Conservation (phyloP, 2,329 filamentous ascomycete genomes). For the Fusarium tupiense region DNA sequence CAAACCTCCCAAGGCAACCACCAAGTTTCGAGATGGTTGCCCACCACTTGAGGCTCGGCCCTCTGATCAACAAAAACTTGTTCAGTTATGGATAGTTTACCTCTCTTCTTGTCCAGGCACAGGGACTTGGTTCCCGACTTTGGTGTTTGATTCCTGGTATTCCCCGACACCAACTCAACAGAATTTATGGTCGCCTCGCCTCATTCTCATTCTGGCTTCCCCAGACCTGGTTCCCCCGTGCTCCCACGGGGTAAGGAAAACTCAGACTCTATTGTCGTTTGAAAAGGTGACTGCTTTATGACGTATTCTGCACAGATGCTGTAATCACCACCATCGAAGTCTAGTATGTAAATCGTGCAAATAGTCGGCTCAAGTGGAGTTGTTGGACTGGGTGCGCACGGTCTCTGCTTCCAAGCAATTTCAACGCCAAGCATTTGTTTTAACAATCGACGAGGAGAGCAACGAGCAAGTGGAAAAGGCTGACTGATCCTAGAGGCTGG, state of each 20-base stretch:
- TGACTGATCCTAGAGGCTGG: background rate
- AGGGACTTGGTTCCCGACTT: constrained; percentile 15
- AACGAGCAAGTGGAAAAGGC: background rate
- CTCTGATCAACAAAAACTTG: constrained; percentile 35
- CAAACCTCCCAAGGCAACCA: constrained; percentile 4
- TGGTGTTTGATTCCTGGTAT: constrained; percentile 7
- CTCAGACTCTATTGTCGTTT: background rate
- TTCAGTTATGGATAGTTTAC: constrained; percentile 31
- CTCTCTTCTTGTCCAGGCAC: constrained; percentile 30
- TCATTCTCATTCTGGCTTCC: background rate
- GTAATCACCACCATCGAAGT: constrained; percentile 26
- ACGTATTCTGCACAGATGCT: constrained; percentile 30
- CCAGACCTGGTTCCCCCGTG: background rate
- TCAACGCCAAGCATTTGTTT: constrained; percentile 21
- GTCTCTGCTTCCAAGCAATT: constrained; percentile 14
- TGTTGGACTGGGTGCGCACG: constrained; percentile 23
- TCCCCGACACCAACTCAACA: background rate
- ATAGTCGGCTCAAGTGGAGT: constrained; percentile 22
- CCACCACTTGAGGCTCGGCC: constrained; percentile 30
- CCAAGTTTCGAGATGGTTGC: constrained; percentile 24
- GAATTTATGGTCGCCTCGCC: background rate
- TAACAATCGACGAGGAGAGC: background rate
- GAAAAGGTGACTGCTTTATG: constrained; percentile 21
- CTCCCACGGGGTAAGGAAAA: background rate
- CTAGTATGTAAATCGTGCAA: constrained; percentile 34